Base-by-base conservation (phyloP, 768 basidiomycete genomes). In the Lactarius evosmus region DNA sequence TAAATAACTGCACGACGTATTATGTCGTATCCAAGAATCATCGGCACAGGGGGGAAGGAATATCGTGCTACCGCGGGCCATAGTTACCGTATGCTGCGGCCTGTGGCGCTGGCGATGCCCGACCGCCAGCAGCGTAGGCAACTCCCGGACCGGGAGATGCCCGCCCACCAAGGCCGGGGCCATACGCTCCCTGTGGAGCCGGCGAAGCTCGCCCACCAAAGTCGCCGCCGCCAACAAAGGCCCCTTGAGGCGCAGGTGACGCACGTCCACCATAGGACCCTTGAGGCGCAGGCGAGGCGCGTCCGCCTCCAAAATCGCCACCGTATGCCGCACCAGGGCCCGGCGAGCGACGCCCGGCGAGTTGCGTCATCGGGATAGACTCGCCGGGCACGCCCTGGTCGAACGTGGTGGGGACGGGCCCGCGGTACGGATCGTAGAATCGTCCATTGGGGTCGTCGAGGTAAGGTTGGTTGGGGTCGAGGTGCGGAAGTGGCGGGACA, bases 391-490 rank as follows among this genome's bases (percentile, higher is more conserved):
- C 52, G n/a, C 56, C 67, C 77, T 86, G 82, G 53, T 81, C 78
- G 54, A 91, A 79, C 2, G 88, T 80, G 56, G 82, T 82, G 7
- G 88, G 87, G 22, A 87, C 76, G n/a, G 90, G 87, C 1, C 88
- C 89, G 30, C 82, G 80, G 73, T 94, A 93, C 25, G 91, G 91
- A 73, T 94, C 92, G 72, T 84, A 93, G 38, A 76, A 78, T 8
- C 53, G 70, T 6, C 74, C 71, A 34, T 70, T 74, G 0, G 89
- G 88, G 64, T 93, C 89, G 69, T 93, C 91, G 59, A 74, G 81
- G 72, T 93, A 93, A 0, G 89, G 89, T 67, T 81, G 80, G 72
- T 83, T 88, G 7, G 91, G 90, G 72, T 93, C 89, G 52, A 89
- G 76, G 67, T 91, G 89, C 12, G 91, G 91, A 25, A 91, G 78